Percentiles rank a stretch among this genome's conserved stretches.
phyloP scores from a whole-genome alignment of 2,329 filamentous ascomycete species.

The Pseudogymnoascus sp. region DNA sequence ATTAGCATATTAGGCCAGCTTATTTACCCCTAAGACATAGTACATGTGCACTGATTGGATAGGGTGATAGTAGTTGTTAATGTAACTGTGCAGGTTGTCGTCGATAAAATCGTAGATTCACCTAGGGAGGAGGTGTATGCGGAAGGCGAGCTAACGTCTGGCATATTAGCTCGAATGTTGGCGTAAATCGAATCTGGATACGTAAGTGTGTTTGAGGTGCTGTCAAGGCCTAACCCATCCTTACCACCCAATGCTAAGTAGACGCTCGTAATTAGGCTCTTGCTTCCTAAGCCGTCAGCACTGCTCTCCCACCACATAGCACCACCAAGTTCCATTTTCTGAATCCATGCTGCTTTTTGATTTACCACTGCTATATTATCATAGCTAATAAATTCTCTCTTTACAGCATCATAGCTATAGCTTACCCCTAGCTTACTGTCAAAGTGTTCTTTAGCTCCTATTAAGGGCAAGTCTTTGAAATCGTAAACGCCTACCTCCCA shows the following conservation, averaged over 20 bases:
- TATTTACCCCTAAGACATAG: too few relatives aligned
- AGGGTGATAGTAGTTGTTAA: background rate
- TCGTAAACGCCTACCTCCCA: conserved; percentile 72
- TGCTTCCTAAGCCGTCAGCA: conserved; percentile 51
- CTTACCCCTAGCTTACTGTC: conserved; percentile 53
- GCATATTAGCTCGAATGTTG: background rate
- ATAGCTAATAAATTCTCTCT: conserved; percentile 61
- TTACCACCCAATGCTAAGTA: background rate
- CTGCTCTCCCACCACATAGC: conserved; percentile 82
- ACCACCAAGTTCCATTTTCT: conserved; percentile 54
- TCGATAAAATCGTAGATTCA: background rate
- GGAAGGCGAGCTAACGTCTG: background rate
- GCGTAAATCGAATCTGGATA: background rate
- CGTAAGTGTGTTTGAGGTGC: background rate
- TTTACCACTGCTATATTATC: conserved; percentile 54
- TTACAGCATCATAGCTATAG: conserved; percentile 58
- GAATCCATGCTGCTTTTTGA: conserved; percentile 58
- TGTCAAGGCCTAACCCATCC: background rate
- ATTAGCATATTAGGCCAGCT: too few relatives aligned
- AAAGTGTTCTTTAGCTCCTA: conserved; percentile 48
- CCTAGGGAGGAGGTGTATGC: background rate
- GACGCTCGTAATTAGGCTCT: conserved; percentile 50
- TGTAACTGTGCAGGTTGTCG: background rate
- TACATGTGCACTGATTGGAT: too few relatives aligned
- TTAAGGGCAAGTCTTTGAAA: conserved; percentile 64